A percentile compares a stretch with the other conserved stretches of the same genome.
Conservation (phyloP, 75 land plant species). For the Adiantum capillusveneris region DNA sequence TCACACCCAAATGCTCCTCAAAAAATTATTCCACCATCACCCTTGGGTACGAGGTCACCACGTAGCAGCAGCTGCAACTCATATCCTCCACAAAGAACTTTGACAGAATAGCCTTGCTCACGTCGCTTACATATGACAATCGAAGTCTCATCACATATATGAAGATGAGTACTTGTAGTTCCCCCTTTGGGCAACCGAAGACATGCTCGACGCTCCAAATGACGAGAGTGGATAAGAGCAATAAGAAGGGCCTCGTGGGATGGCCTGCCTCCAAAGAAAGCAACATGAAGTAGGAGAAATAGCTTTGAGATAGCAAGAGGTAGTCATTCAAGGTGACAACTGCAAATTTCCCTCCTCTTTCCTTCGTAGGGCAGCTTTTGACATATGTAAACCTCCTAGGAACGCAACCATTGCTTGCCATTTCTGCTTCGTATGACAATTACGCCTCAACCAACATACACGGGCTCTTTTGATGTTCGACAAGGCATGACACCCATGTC, state of each 20-base stretch:
- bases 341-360: not conserved
- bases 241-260: slow-evolving; percentile 12
- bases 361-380: not conserved
- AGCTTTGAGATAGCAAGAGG: slow-evolving; percentile 6
- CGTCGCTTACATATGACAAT: not conserved
- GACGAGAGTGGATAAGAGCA: slow-evolving; percentile 13
- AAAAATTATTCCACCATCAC: slow-evolving; percentile 63
- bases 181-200: not conserved
- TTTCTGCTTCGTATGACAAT: too few relatives aligned
- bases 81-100: slow-evolving; percentile 16
- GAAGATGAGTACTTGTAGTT: slow-evolving; percentile 7
- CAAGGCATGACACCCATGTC: too few relatives aligned
- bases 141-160: slow-evolving; percentile 2
- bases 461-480: too few relatives aligned
- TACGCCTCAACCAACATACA: too few relatives aligned
- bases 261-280: slow-evolving; percentile 25
- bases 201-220: slow-evolving; percentile 9
- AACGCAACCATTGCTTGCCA: too few relatives aligned
- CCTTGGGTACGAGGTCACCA: slow-evolving; percentile 44
- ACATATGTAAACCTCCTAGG: too few relatives aligned
- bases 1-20: slow-evolving; percentile 38
- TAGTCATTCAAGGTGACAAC: slow-evolving; percentile 8
- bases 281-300: slow-evolving; percentile 28
- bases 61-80: slow-evolving; percentile 25
- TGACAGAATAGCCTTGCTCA: slow-evolving; percentile 11